Evolutionary conservation across 2,329 filamentous ascomycete genomes (phyloP), one percentile per base, ranked within the genome.

Genomic region (Sarocladium brachiariae): DNA sequence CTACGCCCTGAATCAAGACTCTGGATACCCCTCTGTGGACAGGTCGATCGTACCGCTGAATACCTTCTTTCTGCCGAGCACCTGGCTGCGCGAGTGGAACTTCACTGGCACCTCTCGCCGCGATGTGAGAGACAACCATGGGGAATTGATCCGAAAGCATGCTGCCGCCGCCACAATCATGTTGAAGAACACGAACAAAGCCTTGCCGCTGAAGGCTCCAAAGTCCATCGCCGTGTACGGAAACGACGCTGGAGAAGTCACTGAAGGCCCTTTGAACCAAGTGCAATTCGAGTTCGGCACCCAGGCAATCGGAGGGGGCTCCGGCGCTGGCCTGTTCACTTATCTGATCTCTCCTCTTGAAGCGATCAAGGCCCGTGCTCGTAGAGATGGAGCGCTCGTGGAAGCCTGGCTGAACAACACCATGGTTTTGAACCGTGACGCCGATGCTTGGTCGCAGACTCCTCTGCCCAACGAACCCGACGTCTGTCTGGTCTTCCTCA

Each of bases 121-220:
- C 52, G 69, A 72, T 34, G 70, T 71, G 49, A 75, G 76, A 0
- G 79, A 73, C 18, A 71, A 83, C 57, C 76, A 83, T 30, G 79
- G 72, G 4, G 63, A 72, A 1, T 62, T 83, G 4, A 71, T 80
- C 56, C 72, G 78, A 47, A 78, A 77, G 73, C 76, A 83, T 56
- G 74, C 63, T 14, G 63, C 67, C 13, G 66, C 64, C 52, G 84
- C 84, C 18, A 84, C 79, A 11, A 80, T 89, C 14, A 74, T 92
- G 2, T 71, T 92, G 54, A 92, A 91, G 74, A 91, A 91, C 66
- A 69, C 69, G 25, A 74, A 74, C 54, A 75, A 74, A 31, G 73
- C 74, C 1, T 71, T 89, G 6, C 86, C 86, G 0, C 69, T 81
- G 33, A 75, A 75, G 59, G 67, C 66, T 2, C 73, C 73, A 81